Percentiles rank a stretch among this genome's conserved stretches.
Evolutionary conservation across 768 basidiomycete species (phyloP).

Genomic region (Udeniomyces megalosporus): DNA sequence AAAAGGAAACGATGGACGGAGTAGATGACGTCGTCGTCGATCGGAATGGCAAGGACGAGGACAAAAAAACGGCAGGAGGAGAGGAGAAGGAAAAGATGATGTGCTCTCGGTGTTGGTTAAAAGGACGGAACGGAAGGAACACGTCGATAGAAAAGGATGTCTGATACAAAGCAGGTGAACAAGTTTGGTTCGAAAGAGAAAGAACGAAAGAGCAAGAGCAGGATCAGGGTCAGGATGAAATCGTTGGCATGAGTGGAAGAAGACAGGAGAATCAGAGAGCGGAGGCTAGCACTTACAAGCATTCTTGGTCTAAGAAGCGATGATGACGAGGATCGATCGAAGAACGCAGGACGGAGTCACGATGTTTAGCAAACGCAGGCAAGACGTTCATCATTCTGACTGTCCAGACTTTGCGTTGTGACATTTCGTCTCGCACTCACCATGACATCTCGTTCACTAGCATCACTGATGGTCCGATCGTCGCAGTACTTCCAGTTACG

Average conservation of each 20-base stretch:
- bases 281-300: not conserved
- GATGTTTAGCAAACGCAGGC: too few species aligned
- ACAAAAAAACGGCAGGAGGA: not conserved
- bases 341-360: not conserved
- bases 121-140: not conserved
- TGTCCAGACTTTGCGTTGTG: too few species aligned
- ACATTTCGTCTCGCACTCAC: too few species aligned
- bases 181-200: too few species aligned
- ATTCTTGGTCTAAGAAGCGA: conserved; percentile 3
- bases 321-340: not conserved
- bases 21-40: not conserved
- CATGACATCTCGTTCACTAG: conserved; percentile 64
- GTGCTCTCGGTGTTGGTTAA: not conserved
- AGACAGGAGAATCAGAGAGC: not conserved
- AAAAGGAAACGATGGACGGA: not conserved
- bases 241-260: not conserved
- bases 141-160: conserved; percentile 17
- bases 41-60: not conserved
- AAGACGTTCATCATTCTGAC: too few species aligned
- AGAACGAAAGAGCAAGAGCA: too few species aligned
- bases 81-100: too few species aligned
- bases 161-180: too few species aligned
- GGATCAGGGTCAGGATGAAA: too few species aligned
- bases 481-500: conserved; percentile 88
- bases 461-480: conserved; percentile 66